Percentiles rank a stretch among this genome's conserved stretches.
Conservation (phyloP, 2,329 filamentous ascomycete genomes). For the Coleophoma crateriformis region DNA sequence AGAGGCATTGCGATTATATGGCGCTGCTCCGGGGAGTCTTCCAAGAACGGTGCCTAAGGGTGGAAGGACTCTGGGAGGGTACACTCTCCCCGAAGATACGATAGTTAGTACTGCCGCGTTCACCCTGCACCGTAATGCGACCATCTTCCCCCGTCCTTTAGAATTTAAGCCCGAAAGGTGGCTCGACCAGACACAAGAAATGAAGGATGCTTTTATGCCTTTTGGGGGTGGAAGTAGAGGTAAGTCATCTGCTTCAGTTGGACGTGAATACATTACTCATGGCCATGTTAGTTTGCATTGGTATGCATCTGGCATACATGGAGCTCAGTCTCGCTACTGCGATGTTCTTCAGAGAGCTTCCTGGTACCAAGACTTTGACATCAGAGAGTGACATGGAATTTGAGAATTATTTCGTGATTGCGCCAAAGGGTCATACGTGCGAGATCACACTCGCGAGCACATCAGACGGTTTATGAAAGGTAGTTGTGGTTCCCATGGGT, state of each 20-base stretch:
- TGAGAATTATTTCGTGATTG: slow-evolving; percentile 27
- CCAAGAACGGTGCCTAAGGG: slow-evolving; percentile 22
- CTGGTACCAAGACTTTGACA: slow-evolving; percentile 30
- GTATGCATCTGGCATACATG: slow-evolving; percentile 50
- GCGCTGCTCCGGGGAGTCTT: slow-evolving; percentile 25
- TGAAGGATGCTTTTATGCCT: slow-evolving; percentile 43
- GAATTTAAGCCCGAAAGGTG: slow-evolving; percentile 33
- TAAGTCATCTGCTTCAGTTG: slow-evolving; percentile 4
- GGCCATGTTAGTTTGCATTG: slow-evolving; percentile 38
- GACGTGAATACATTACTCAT: too few species aligned
- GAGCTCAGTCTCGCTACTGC: slow-evolving; percentile 47
- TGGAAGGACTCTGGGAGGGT: slow-evolving; percentile 23
- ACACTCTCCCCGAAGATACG: slow-evolving; percentile 26
- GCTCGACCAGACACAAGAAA: slow-evolving; percentile 27
- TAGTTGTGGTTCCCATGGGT: too few species aligned
- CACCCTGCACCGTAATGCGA: slow-evolving; percentile 30
- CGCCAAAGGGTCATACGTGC: slow-evolving; percentile 21
- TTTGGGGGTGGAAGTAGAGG: slow-evolving; percentile 48
- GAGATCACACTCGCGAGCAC: background rate
- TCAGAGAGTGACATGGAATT: slow-evolving; percentile 30
- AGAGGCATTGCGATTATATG: slow-evolving; percentile 29
- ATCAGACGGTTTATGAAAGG: too few species aligned
- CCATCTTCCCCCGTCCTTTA: slow-evolving; percentile 29
- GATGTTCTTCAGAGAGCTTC: slow-evolving; percentile 44
- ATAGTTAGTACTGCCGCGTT: slow-evolving; percentile 30